Base-by-base conservation (phyloP, 257 asterid genomes). In the Salvia hispanica region DNA sequence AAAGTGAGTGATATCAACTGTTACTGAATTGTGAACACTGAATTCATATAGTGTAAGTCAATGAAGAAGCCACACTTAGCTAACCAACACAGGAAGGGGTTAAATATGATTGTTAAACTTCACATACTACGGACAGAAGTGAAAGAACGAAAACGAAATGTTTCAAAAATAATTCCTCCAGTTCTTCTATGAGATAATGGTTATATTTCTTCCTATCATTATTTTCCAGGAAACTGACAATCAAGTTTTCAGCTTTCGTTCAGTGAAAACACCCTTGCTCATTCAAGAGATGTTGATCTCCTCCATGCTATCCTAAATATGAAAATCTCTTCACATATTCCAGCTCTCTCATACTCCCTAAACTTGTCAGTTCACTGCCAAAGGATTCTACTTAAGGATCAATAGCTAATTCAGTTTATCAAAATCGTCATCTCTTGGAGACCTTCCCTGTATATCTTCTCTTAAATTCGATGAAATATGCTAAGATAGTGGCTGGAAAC, bases 41-140 rank as follows among this genome's bases (percentile, higher is more conserved):
- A 13, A 48, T 9, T 50, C 31, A 34, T 1, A 58, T 6, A 11
- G 34, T 40, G 51, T n/a, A n/a, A 50, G 47, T 51, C 44, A 36
- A 40, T n/a, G 39, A 70, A 21, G 18, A 18, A 70, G 74, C 66
- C 18, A 45, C 6, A 11, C 12, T 13, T 68, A 33, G 25, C 44
- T 13, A 58, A 33, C 58, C 15, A 16, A 47, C 31, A 34, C 18
- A 47, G 59, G 48, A 45, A 57, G 2, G 37, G 31, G 31, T 25
- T 25, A 13, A 43, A 34, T 9, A 15, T 4, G 16, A 57, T 36
- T 70, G 44, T 70, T 16, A 11, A 50, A 21, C 58, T 46, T 58
- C 58, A 31, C 58, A 42, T 69, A 31, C 3, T 2, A 43, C 16
- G 15, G 59, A 21, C 6, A 21, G 31, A 28, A 39, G 21, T 5